Evolutionary conservation across 1,284 basidiomycete genomes (phyloP).

Genomic region (Cutaneotrichosporon dermatis): DNA sequence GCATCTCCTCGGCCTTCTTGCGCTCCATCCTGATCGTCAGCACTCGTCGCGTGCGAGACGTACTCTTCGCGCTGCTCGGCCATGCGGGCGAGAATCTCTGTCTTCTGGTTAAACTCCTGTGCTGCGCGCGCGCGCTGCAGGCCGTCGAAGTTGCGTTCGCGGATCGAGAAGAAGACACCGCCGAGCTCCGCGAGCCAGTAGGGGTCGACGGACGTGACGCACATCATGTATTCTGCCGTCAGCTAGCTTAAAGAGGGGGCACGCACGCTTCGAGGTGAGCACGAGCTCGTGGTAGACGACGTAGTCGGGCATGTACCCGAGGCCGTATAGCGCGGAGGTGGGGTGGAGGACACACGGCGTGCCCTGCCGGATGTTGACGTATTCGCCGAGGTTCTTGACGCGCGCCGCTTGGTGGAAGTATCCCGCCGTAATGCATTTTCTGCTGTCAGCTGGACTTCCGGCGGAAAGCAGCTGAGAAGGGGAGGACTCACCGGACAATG

Average conservation of each 20-base stretch:
- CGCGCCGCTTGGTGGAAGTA: conserved; percentile 99
- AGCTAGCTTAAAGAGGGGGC: neutral
- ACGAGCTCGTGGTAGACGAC: conserved; percentile 95
- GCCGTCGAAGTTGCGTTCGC: conserved; percentile 91
- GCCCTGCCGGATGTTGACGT: conserved; percentile 95
- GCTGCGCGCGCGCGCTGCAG: conserved; percentile 64
- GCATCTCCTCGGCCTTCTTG: conserved; percentile 60
- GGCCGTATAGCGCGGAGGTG: conserved; percentile 90
- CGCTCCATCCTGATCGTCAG: conserved; percentile 31
- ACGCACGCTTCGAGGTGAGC: conserved; percentile 72
- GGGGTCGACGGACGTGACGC: conserved; percentile 89
- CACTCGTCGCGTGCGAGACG: conserved; percentile 40
- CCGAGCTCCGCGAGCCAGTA: conserved; percentile 94
- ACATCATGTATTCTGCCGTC: conserved; percentile 73
- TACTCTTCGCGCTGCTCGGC: conserved; percentile 79
- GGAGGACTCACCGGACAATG: conserved; percentile 62
- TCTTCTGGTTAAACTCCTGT: conserved; percentile 80
- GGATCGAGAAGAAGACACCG: conserved; percentile 89
- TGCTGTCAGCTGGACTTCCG: conserved; percentile 39
- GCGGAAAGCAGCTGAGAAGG: neutral
- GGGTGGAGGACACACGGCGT: conserved; percentile 67
- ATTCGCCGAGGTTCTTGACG: conserved; percentile 98
- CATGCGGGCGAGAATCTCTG: conserved; percentile 81
- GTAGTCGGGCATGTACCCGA: conserved; percentile 94
- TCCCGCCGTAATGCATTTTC: conserved; percentile 95